Evolutionary conservation across 2,329 filamentous ascomycete species (phyloP), one percentile per base, ranked within the genome.

Genomic region (Penicillium sclerotiorum): DNA sequence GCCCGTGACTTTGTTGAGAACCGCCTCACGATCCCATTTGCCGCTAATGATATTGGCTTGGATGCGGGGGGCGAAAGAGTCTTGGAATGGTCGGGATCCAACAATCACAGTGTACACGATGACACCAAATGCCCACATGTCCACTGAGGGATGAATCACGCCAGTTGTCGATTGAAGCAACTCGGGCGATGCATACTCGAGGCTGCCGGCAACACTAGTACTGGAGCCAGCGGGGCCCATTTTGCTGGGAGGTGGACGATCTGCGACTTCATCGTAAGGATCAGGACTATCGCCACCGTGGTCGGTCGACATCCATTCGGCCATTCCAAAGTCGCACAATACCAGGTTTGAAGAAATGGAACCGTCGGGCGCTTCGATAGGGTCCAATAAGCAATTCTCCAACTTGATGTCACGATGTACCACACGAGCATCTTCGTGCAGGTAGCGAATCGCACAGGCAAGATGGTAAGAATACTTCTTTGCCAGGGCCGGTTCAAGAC

Each of bases 381-480:
- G 78, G 58, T 86, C 82, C 28, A 87, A 61, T 2, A 88, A 77
- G 57, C 84, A 86, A 56, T 88, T 88, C 62, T 88, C 85, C 20
- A 87, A 77, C 65, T 88, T 88, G 63, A 88, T 79, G 63, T 88
- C 85, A 40, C 85, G 77, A 62, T 88, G 85, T 20, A 86, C 83
- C 21, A 87, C 78, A 22, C 80, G 78, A 20, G 85, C 81, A 61
- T 88, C 85, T 64, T 87, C 81, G 62, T 88, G 85, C 8, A 88
- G 71, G 63, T 87, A 88, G 45, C 85, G 79, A 37, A 88, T 69
- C 3, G 85, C 84, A 28, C 78, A 81, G 2, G 83, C 84, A 8
- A 88, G 73, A 61, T 88, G 84, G 58, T 81, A 84, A 0, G 78
- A 68, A 61, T 87, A 87, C 55, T 79, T 80, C 58, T 79, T 82